Base-by-base conservation (phyloP, 2,329 filamentous ascomycete species). In the Trichoderma sp. region DNA sequence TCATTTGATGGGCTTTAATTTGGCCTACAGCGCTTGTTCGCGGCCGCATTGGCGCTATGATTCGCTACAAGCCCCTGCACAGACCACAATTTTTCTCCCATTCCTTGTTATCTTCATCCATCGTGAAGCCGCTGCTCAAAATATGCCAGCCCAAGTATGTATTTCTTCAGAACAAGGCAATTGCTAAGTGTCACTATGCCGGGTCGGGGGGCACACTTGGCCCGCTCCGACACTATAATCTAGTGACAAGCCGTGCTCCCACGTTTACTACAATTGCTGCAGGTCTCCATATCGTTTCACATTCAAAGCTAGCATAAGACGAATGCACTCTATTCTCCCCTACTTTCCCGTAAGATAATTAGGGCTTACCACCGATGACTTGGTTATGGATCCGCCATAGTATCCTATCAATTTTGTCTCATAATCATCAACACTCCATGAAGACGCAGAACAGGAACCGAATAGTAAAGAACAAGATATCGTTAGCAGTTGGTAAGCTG, bases 1-100 rank as follows among this genome's bases (percentile, higher is more conserved):
- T 68, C 71, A 47, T n/a, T n/a, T n/a, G n/a, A n/a, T 59, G 10
- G 33, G 33, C 33, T 33, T 11, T 11, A 33, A 33, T 33, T 61
- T 70, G 16, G 55, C 31, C 58, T 37, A 55, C 61, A 24, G 29
- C 40, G 16, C 68, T 66, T 64, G 47, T 56, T 2, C 57, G 58
- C 33, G 16, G 72, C 43, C 40, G 2, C 4, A 33, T 47, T 21
- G 49, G n/a, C n/a, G n/a, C 14, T 5, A 3, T 24, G n/a, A 37
- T 58, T 58, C 31, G 6, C 24, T 37, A 13, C 5, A 24, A 21
- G 10, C 31, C 27, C 47, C 60, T 63, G 31, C 60, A 37, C 37
- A 53, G 13, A 21, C 47, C n/a, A 35, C 29, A 10, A 37, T 53
- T 16, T 3, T 4, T 53, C 3, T 19, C 19, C 16, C 1, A 4